Percentiles rank a stretch among this genome's conserved stretches.
These are phyloP conservation scores for Pythium pyrilobum DNA, from an alignment of 352 stramenopile species.

Conservation along the genomic window DNA sequence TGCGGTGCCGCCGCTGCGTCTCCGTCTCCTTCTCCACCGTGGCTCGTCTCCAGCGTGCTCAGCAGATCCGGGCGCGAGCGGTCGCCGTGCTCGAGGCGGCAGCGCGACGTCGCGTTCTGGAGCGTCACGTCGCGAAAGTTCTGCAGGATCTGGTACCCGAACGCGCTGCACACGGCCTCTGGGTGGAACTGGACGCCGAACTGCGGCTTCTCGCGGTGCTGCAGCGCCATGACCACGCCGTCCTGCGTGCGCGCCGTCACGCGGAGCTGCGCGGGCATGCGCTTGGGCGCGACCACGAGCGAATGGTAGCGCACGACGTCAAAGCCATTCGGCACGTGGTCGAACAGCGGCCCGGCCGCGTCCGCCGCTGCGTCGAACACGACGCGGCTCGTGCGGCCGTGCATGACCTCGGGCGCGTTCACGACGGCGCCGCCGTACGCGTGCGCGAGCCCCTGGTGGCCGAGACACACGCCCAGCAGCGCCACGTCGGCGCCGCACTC, in stretches of 20 bases:
- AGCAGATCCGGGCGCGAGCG: constrained; percentile 5
- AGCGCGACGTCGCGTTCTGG: constrained; percentile 29
- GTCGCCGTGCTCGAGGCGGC: constrained; percentile 42
- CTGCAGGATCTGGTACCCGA: constrained; percentile 81
- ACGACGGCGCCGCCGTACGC: constrained; percentile 84
- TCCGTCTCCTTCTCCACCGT: too few relatives aligned
- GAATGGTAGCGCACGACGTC: constrained; percentile 97
- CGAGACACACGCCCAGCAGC: constrained; percentile 96
- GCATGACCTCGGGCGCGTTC: constrained; percentile 87
- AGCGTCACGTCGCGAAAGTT: constrained; percentile 86
- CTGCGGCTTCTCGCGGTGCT: constrained; percentile 79
- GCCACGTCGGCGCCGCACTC: constrained; percentile 42
- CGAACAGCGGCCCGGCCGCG: constrained; percentile 39
- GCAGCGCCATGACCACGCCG: constrained; percentile 87
- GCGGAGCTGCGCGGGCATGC: constrained; percentile 36
- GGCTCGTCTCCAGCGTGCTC: not conserved
- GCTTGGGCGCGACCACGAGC: constrained; percentile 71
- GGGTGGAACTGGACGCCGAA: constrained; percentile 98
- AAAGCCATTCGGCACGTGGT: constrained; percentile 60
- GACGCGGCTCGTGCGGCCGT: constrained; percentile 89
- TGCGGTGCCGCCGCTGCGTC: too few relatives aligned
- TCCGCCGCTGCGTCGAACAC: constrained; percentile 13
- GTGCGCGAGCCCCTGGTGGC: constrained; percentile 93
- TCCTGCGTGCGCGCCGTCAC: constrained; percentile 65
- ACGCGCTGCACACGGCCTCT: constrained; percentile 90